A percentile compares a stretch with the other conserved stretches of the same genome.
phyloP scores from a whole-genome alignment of 1,139 yeast genomes.

The Pichia sp. region DNA sequence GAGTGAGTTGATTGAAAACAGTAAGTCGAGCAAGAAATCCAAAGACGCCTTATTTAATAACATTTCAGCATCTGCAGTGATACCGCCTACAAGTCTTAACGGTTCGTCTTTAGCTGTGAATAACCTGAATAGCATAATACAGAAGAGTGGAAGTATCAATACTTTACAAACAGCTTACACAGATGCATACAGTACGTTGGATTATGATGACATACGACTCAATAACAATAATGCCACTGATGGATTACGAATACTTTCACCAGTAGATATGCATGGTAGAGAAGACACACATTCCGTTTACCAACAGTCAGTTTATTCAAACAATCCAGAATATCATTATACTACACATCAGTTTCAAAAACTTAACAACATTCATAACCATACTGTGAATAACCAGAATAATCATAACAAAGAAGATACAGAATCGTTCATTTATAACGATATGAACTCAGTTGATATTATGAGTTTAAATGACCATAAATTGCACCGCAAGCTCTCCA shows the following conservation, averaged over 20 bases:
- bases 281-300: slow-evolving; percentile 25
- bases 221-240: neutral
- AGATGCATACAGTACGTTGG: slow-evolving; percentile 14
- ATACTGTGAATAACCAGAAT: neutral
- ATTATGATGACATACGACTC: slow-evolving; percentile 9
- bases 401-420: slow-evolving; percentile 15
- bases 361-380: slow-evolving; percentile 1
- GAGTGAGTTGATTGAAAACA: slow-evolving; percentile 20
- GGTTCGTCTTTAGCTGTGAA: neutral
- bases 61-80: neutral
- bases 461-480: slow-evolving; percentile 9
- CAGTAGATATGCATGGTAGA: neutral
- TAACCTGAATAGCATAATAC: neutral
- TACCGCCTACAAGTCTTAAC: neutral
- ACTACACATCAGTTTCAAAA: neutral
- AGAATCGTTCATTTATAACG: slow-evolving; percentile 30
- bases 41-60: slow-evolving; percentile 13
- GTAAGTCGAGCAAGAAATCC: slow-evolving; percentile 5
- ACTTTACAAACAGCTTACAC: slow-evolving; percentile 13
- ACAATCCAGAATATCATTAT: slow-evolving; percentile 13
- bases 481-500: slow-evolving; percentile 6
- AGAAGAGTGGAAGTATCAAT: slow-evolving; percentile 9
- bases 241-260: neutral
- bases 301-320: slow-evolving; percentile 25
- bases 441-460: slow-evolving; percentile 17